Conservation (phyloP, 2,329 filamentous ascomycete species). For the Aspergillus sojae region DNA sequence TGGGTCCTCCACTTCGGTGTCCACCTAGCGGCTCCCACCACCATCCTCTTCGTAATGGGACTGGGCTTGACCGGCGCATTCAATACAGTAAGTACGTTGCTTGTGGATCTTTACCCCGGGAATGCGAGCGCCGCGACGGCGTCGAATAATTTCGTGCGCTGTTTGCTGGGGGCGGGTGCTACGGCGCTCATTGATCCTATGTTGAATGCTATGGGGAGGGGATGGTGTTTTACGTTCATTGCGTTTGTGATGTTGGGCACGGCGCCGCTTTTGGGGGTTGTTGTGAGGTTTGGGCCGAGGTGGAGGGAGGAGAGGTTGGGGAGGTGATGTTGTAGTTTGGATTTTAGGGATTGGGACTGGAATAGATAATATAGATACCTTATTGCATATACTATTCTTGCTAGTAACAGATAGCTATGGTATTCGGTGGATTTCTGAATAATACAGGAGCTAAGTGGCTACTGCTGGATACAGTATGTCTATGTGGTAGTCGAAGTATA, state of each 20-base stretch:
- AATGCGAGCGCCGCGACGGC: constrained; percentile 47
- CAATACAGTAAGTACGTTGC: constrained; percentile 50
- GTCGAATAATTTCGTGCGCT: constrained; percentile 48
- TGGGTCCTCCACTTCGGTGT: constrained; percentile 42
- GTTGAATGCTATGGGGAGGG: constrained; percentile 20
- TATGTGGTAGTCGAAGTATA: neutral
- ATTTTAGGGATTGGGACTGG: too few relatives aligned
- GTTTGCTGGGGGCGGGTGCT: constrained; percentile 47
- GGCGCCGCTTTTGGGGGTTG: neutral
- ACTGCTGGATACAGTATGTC: too few relatives aligned
- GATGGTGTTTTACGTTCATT: constrained; percentile 3
- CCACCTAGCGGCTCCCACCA: constrained; percentile 39
- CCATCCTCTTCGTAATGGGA: constrained; percentile 41
- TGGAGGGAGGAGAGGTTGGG: neutral
- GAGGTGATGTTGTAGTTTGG: too few relatives aligned
- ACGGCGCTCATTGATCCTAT: constrained; percentile 49
- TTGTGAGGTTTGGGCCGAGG: neutral
- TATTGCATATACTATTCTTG: too few relatives aligned
- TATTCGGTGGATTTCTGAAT: too few relatives aligned
- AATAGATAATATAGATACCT: neutral
- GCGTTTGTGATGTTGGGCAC: neutral
- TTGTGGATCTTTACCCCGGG: constrained; percentile 49
- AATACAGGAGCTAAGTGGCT: too few relatives aligned
- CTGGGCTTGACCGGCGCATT: constrained; percentile 45
- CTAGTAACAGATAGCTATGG: too few relatives aligned